Base-by-base conservation (phyloP, 495 filamentous ascomycete species). In the Tuber indicum region DNA sequence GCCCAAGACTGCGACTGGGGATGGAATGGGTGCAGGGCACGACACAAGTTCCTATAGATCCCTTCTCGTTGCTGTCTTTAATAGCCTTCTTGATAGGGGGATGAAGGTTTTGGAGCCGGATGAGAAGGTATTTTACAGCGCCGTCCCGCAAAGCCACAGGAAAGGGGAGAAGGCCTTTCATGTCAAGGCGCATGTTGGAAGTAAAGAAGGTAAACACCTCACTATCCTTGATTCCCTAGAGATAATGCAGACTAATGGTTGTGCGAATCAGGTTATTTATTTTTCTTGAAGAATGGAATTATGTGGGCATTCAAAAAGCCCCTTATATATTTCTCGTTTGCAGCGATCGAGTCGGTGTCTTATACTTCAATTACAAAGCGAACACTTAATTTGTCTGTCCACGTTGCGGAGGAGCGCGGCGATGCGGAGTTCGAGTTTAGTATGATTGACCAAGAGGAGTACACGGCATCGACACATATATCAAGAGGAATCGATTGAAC, bases 221-320 rank as follows among this genome's bases (percentile, higher is more conserved):
- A 39, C 72, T 75, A 23, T 39, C 66, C 32, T 71, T 42, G 26
- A 14, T 44, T 43, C 26, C 39, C 47, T 19, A 17, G 41, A 17
- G 19, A 26, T 14, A 72, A 36, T 47, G 39, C 72, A 72, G 36
- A 74, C 72, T 41, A 39, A 74, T 62, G 41, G 49, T 7, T 43
- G 72, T 19, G 69, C 90, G 46, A 49, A 14, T 71, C 90, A 82
- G 94, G 96, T 17, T 99, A 91, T 77, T 87, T 99, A 17, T 98
- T 97, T 85, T 92, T 98, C 83, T 87, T 98, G 10, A 89, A 91
- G 66, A 91, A 88, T 36, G 96, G 96, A 3, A 95, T 99, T 70
- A 83, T 99, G 44, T 99, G 92, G 87, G 94, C 90, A 1, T 98
- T 97, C 88, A 97, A 97, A 84, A 99, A 99, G 82, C 96, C 96